Conservation (phyloP, 1,284 basidiomycete genomes). For the Termitomyces sp. region DNA sequence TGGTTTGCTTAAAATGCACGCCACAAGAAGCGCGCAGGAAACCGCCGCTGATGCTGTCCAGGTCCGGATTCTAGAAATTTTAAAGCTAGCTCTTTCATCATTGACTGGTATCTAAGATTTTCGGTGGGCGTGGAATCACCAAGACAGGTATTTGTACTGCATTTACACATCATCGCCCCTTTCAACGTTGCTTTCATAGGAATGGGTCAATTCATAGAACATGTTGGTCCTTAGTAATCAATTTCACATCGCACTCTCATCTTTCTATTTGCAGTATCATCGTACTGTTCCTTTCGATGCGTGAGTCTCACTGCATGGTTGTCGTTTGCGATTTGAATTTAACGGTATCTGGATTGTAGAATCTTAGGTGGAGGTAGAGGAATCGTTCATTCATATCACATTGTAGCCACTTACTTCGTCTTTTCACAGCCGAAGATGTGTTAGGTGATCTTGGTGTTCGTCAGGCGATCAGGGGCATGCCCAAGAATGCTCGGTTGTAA, state of each 20-base stretch:
- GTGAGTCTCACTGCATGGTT: slow-evolving; percentile 16
- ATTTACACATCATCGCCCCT: not conserved
- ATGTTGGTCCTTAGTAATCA: slow-evolving; percentile 38
- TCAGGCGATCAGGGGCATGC: slow-evolving; percentile 62
- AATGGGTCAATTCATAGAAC: slow-evolving; percentile 71
- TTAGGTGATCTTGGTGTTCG: slow-evolving; percentile 66
- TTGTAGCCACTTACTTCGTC: not conserved
- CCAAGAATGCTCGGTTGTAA: slow-evolving; percentile 52
- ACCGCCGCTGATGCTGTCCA: slow-evolving; percentile 75
- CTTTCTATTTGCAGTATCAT: slow-evolving; percentile 43
- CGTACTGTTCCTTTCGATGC: slow-evolving; percentile 64
- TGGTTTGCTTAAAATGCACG: slow-evolving; percentile 73
- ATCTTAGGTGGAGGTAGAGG: slow-evolving; percentile 53
- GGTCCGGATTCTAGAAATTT: slow-evolving; percentile 17
- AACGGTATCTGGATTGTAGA: slow-evolving; percentile 25
- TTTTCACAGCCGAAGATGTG: slow-evolving; percentile 53
- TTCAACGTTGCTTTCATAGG: slow-evolving; percentile 38
- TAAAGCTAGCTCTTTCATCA: not conserved
- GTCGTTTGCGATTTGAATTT: not conserved
- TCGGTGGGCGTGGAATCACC: slow-evolving; percentile 78
- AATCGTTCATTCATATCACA: not conserved
- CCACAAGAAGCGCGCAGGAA: slow-evolving; percentile 61
- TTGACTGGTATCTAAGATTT: slow-evolving; percentile 44
- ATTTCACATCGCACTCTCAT: slow-evolving; percentile 5
- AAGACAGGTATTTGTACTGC: slow-evolving; percentile 49